Evolutionary conservation across 2,329 filamentous ascomycete species (phyloP).

Genomic region (Pseudocercospora cruenta): DNA sequence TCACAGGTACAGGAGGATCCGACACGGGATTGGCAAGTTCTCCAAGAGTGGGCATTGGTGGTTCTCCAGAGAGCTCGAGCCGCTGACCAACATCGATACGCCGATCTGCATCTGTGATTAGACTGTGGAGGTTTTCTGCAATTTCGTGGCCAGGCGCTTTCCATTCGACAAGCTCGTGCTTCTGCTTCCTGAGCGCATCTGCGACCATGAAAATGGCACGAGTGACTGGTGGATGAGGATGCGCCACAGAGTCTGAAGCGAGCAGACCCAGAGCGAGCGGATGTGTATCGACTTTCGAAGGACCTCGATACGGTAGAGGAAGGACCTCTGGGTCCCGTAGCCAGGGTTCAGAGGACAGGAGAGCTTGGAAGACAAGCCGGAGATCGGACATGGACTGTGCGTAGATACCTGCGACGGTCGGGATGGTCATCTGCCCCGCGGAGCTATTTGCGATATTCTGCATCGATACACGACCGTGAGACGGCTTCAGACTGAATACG

Average conservation of each 20-base stretch:
- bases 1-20: background rate
- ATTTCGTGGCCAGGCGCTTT: background rate
- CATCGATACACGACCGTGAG: constrained; percentile 49
- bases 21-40: background rate
- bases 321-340: constrained; percentile 4
- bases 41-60: background rate
- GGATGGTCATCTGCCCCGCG: background rate
- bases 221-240: background rate
- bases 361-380: background rate
- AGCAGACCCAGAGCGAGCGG: background rate
- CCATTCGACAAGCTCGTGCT: background rate
- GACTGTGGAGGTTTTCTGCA: background rate
- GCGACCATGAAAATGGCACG: background rate
- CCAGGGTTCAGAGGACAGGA: background rate
- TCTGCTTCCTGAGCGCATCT: background rate
- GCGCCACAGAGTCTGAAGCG: background rate
- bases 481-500: constrained; percentile 41
- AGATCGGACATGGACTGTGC: constrained; percentile 3
- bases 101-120: background rate
- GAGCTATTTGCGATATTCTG: background rate
- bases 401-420: background rate
- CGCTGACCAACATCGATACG: background rate
- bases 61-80: background rate
- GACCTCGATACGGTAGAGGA: constrained; percentile 5
- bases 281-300: background rate